Evolutionary conservation across 352 stramenopile genomes (phyloP).

Genomic region (Phytopythium sindhum): DNA sequence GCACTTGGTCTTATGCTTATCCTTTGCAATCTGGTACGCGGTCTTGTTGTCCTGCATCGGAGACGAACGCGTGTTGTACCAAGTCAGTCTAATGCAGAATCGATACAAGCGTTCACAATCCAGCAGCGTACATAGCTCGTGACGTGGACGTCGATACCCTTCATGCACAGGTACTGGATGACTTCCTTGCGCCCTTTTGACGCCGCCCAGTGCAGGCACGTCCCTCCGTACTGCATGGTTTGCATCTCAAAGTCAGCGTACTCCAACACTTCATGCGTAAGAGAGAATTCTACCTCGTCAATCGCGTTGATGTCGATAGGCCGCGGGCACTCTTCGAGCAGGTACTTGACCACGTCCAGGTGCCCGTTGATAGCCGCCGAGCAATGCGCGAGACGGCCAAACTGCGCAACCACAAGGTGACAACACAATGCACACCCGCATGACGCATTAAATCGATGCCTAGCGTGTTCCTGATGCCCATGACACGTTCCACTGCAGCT

Average conservation of each 20-base stretch:
- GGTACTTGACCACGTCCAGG: slow-evolving; percentile 78
- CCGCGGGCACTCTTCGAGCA: slow-evolving; percentile 75
- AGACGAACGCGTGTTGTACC: too few relatives aligned
- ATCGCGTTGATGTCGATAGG: slow-evolving; percentile 88
- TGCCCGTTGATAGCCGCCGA: slow-evolving; percentile 84
- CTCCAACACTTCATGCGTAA: slow-evolving; percentile 1
- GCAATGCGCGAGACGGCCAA: slow-evolving; percentile 75
- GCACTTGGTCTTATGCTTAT: slow-evolving; percentile 87
- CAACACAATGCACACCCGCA: neutral
- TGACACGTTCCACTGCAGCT: neutral
- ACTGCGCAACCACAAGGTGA: slow-evolving; percentile 19
- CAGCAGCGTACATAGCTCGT: slow-evolving; percentile 78
- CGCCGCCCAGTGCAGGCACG: slow-evolving; percentile 82
- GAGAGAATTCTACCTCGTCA: slow-evolving; percentile 50
- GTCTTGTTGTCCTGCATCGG: slow-evolving; percentile 79
- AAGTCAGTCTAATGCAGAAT: neutral
- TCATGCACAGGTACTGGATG: slow-evolving; percentile 86
- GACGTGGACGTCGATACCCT: slow-evolving; percentile 86
- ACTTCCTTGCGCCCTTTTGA: slow-evolving; percentile 85
- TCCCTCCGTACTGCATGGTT: slow-evolving; percentile 65
- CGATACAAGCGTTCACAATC: neutral
- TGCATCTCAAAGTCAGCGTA: neutral
- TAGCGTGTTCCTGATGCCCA: neutral
- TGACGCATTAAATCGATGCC: neutral
- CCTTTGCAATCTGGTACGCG: slow-evolving; percentile 84